Base-by-base conservation (phyloP, 1,284 basidiomycete genomes). In the Ceratobasidium sp. region DNA sequence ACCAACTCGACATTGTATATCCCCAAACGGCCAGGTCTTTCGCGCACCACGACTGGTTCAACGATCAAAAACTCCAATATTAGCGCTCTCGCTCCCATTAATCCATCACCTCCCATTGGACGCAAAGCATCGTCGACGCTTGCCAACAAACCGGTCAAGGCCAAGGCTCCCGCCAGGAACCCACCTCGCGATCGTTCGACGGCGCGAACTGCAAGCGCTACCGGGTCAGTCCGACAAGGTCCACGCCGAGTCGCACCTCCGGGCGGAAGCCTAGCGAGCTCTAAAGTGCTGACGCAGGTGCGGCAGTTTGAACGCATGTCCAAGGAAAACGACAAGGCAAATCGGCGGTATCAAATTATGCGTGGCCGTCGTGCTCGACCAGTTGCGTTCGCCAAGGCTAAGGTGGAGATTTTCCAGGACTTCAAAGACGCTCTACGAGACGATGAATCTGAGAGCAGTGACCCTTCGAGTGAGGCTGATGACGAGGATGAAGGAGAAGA, bases 351-450 rank as follows among this genome's bases (percentile, higher is more conserved):
- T 82, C 89, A 91, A 56, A 91, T 95, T 72, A 94, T 97, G 82
- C 90, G 96, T 20, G 93, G 94, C 18, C 93, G 92, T 80, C 91
- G 95, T 60, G 95, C 96, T 23, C 92, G 97, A 53, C 97, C 98
- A 1, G 96, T 99, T 9, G 94, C 94, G 7, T 93, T 93, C 46
- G 94, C 97, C 3, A 91, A 93, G 75, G 96, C 96, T 7, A 96
- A 93, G 79, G 95, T 99, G 0, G 93, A 97, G 83, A 91, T 99
- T 53, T 91, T 98, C 64, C 93, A 95, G 81, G 98, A 95, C 82
- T 91, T 98, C 80, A 93, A 95, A 83, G 97, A 98, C 82, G 97
- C 95, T 0, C 95, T 98, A 82, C 90, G 91, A 79, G 97, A 98
- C 82, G 82, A 82, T 64, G 83, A 82, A 55, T 81, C 81, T 23